phyloP scores from a whole-genome alignment of 768 basidiomycete species.

The Termitomyces sp. region DNA sequence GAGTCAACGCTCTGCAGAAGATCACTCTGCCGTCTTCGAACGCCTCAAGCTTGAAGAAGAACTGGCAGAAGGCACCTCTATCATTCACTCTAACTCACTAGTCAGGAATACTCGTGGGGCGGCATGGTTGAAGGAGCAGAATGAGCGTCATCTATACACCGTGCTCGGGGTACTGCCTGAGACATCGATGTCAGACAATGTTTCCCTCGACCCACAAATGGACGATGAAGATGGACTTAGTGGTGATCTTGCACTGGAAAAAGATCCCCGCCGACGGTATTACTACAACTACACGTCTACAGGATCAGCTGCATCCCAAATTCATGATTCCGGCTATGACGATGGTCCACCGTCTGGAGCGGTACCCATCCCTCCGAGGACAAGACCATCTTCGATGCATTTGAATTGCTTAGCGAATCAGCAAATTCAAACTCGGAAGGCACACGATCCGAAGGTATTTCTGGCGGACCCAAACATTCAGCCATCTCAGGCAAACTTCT shows the following conservation, averaged over 20 bases:
- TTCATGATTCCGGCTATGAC: slow-evolving; percentile 50
- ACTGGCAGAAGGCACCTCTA: slow-evolving; percentile 32
- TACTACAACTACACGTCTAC: slow-evolving; percentile 67
- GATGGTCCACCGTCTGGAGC: slow-evolving; percentile 30
- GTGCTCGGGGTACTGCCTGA: slow-evolving; percentile 55
- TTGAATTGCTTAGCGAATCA: slow-evolving; percentile 61
- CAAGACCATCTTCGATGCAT: slow-evolving; percentile 63
- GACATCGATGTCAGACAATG: slow-evolving; percentile 51
- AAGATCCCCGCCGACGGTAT: slow-evolving; percentile 64
- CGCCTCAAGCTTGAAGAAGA: slow-evolving; percentile 44
- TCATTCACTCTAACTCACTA: slow-evolving; percentile 36
- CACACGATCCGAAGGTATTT: slow-evolving; percentile 15
- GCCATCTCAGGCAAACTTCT: slow-evolving; percentile 14
- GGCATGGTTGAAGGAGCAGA: slow-evolving; percentile 83
- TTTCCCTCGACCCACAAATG: slow-evolving; percentile 33
- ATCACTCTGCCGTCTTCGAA: slow-evolving; percentile 48
- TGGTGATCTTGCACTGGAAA: slow-evolving; percentile 63
- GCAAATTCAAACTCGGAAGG: slow-evolving; percentile 30
- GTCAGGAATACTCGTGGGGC: slow-evolving; percentile 63
- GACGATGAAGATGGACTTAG: slow-evolving; percentile 39
- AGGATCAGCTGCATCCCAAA: slow-evolving; percentile 44
- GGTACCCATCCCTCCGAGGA: slow-evolving; percentile 21
- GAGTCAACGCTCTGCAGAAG: slow-evolving; percentile 29
- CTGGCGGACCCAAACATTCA: slow-evolving; percentile 22
- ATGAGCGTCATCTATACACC: slow-evolving; percentile 53